Percentiles rank a stretch among this genome's conserved stretches.
Conservation (phyloP, 106 monocot genomes). For the Acorus calamus region DNA sequence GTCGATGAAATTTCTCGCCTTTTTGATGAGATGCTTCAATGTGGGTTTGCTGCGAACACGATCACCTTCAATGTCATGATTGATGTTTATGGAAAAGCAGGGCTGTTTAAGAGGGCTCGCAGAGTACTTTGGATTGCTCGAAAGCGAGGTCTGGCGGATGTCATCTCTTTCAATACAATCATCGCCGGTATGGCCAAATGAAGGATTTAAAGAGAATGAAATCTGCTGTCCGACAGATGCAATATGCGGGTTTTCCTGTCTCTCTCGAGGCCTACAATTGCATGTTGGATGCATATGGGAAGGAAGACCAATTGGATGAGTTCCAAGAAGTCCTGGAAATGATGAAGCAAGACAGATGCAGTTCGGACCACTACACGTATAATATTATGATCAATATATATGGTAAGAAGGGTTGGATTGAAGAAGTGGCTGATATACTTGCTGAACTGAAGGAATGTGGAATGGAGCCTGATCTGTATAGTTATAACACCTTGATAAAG, state of each 20-base stretch:
- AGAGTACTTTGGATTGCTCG: slow-evolving; percentile 62
- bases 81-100: slow-evolving; percentile 74
- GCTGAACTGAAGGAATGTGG: slow-evolving; percentile 51
- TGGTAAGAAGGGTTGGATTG: slow-evolving; percentile 92
- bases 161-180: slow-evolving; percentile 86
- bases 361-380: slow-evolving; percentile 88
- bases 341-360: slow-evolving; percentile 62
- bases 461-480: slow-evolving; percentile 76
- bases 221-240: slow-evolving; percentile 50
- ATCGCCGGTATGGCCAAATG: slow-evolving; percentile 61
- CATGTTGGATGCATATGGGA: slow-evolving; percentile 89
- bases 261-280: slow-evolving; percentile 90
- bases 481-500: slow-evolving; percentile 88
- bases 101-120: slow-evolving; percentile 58
- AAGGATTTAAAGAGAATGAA: slow-evolving; percentile 60
- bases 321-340: slow-evolving; percentile 56
- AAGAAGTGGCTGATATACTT: slow-evolving; percentile 65
- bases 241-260: slow-evolving; percentile 42
- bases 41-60: slow-evolving; percentile 44
- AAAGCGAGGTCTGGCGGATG: slow-evolving; percentile 58
- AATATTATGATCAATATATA: slow-evolving; percentile 97
- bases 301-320: slow-evolving; percentile 53
- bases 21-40: slow-evolving; percentile 71
- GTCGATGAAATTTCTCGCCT: slow-evolving; percentile 87
- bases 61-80: slow-evolving; percentile 83